Conservation (phyloP, 352 stramenopile genomes). For the Pythium folliculosum region DNA sequence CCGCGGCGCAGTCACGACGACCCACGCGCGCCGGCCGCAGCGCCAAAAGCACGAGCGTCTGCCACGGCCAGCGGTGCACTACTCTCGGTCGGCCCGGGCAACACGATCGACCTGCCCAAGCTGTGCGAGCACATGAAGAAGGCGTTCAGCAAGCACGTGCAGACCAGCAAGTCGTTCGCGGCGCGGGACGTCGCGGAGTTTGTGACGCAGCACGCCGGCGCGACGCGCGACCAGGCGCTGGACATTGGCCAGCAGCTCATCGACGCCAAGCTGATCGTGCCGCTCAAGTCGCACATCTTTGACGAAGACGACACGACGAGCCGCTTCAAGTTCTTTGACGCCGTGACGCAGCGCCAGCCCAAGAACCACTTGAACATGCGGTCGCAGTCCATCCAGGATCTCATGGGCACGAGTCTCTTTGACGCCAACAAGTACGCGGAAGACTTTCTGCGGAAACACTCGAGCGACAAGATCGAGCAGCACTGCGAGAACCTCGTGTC, state of each 20-base stretch:
- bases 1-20: neutral
- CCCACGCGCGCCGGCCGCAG: neutral
- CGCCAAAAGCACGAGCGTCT: neutral
- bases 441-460: conserved; percentile 75
- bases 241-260: conserved; percentile 70
- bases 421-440: conserved; percentile 75
- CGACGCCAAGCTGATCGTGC: conserved; percentile 69
- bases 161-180: conserved; percentile 82
- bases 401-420: conserved; percentile 74
- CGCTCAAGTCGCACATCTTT: conserved; percentile 79
- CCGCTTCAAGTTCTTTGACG: conserved; percentile 68
- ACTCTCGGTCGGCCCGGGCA: conserved; percentile 31
- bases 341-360: conserved; percentile 44
- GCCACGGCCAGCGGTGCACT: neutral
- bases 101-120: conserved; percentile 52
- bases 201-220: conserved; percentile 46
- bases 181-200: conserved; percentile 69
- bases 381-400: conserved; percentile 72
- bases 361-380: conserved; percentile 73
- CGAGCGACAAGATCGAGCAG: conserved; percentile 71
- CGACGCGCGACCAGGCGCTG: conserved; percentile 41
- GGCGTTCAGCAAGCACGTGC: conserved; percentile 61
- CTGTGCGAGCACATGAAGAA: conserved; percentile 80
- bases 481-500: conserved; percentile 74
- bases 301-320: conserved; percentile 49